Conservation (phyloP, 169 alveolate genomes). For the Plasmodium knowlesi region DNA sequence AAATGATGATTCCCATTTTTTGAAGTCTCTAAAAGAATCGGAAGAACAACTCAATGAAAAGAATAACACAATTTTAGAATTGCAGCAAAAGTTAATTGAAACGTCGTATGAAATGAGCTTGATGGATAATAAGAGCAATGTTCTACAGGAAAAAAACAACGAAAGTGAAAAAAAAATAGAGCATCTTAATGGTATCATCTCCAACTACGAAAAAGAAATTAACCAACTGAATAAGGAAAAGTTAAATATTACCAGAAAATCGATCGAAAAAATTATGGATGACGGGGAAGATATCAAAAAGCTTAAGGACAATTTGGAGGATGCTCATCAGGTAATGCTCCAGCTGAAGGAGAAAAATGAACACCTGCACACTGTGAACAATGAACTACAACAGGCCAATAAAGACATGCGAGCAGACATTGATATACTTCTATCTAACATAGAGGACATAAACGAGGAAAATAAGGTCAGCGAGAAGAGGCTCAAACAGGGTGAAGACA, state of each 20-base stretch:
- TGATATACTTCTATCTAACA: conserved; percentile 32
- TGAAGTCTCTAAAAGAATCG: conserved; percentile 47
- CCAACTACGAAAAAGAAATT: conserved; percentile 49
- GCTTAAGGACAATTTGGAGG: conserved; percentile 33
- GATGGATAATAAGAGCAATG: conserved; percentile 31
- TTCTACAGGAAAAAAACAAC: conserved; percentile 17
- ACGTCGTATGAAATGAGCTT: conserved; percentile 32
- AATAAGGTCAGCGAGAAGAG: conserved; percentile 3
- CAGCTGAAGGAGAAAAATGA: conserved; percentile 38
- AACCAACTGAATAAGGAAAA: conserved; percentile 44
- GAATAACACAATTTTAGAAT: conserved; percentile 41
- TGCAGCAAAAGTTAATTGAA: conserved; percentile 44
- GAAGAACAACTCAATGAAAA: conserved; percentile 56
- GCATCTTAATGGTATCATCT: conserved; percentile 20
- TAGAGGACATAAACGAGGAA: conserved; percentile 46
- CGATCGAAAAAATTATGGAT: conserved; percentile 44
- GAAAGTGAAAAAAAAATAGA: conserved; percentile 58
- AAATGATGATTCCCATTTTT: conserved; percentile 60
- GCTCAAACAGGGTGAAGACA: not conserved
- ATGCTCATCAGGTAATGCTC: conserved; percentile 22
- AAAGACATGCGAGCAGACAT: conserved; percentile 59
- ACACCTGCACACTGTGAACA: conserved; percentile 16
- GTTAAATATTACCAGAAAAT: conserved; percentile 33
- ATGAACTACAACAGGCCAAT: conserved; percentile 32
- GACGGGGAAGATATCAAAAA: conserved; percentile 67